Percentiles rank a stretch among this genome's conserved stretches.
Conservation (phyloP, 2,329 filamentous ascomycete species). For the Penicillium concentricum region DNA sequence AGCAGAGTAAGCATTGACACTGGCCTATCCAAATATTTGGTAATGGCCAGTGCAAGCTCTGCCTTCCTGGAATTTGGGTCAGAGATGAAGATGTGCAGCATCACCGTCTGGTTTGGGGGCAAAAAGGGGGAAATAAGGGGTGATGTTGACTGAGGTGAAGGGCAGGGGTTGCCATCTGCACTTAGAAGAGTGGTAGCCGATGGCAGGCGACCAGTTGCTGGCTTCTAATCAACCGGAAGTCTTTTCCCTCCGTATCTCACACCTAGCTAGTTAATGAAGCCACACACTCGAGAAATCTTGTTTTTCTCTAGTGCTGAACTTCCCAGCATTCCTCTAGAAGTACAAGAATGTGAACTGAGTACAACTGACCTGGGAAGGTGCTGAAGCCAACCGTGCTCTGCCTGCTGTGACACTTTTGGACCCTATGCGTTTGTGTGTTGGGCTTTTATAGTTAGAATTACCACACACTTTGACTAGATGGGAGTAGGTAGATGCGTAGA, state of each 20-base stretch:
- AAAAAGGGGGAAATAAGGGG: background rate
- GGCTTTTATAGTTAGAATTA: background rate
- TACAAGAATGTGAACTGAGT: background rate
- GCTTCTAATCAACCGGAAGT: background rate
- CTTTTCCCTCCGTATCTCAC: background rate
- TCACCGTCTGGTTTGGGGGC: background rate
- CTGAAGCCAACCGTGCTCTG: background rate
- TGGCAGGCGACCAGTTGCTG: background rate
- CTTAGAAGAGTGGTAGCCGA: background rate
- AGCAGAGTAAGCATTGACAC: background rate
- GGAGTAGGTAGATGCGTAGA: background rate
- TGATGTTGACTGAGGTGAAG: background rate
- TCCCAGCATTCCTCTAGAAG: background rate
- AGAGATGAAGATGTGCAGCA: background rate
- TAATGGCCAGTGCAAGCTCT: background rate
- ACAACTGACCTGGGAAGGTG: background rate
- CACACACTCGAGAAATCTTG: background rate
- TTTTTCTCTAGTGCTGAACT: too few relatives aligned
- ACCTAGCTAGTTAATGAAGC: background rate
- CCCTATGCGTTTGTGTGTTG: background rate
- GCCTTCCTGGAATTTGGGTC: background rate
- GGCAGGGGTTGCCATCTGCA: background rate
- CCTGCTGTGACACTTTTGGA: background rate
- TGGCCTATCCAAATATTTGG: background rate
- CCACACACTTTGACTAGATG: background rate